phyloP scores from a whole-genome alignment of 2,329 filamentous ascomycete species.

The Pestalotiopsis sp. region DNA sequence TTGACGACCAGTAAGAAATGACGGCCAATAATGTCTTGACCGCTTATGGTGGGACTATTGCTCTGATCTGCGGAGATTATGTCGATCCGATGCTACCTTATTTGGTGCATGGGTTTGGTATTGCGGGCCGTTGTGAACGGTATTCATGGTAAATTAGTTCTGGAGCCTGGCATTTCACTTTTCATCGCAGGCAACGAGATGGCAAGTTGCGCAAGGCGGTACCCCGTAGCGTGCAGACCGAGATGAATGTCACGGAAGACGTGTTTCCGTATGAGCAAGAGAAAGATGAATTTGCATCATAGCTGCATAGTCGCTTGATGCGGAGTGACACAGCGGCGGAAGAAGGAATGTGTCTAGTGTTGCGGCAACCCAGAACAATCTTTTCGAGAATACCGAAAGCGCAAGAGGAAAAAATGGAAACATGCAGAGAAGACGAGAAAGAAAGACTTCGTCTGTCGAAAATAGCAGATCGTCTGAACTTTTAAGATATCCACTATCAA shows the following conservation, averaged over 20 bases:
- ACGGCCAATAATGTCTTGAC: not conserved
- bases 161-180: not conserved
- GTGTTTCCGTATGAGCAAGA: conserved; percentile 5
- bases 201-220: not conserved
- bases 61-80: not conserved
- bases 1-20: not conserved
- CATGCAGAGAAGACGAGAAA: too few relatives aligned
- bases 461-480: too few relatives aligned
- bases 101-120: not conserved
- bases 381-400: not conserved
- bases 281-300: conserved; percentile 3
- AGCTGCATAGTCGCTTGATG: not conserved
- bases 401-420: not conserved
- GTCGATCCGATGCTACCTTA: not conserved
- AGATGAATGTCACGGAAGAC: not conserved
- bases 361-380: not conserved
- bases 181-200: not conserved
- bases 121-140: not conserved
- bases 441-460: too few relatives aligned
- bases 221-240: not conserved
- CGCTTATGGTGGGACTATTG: not conserved
- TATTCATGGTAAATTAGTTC: not conserved
- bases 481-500: too few relatives aligned
- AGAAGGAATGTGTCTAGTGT: not conserved
- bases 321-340: not conserved